Conservation (phyloP, 2,329 filamentous ascomycete genomes). For the Talaromyces sp. region DNA sequence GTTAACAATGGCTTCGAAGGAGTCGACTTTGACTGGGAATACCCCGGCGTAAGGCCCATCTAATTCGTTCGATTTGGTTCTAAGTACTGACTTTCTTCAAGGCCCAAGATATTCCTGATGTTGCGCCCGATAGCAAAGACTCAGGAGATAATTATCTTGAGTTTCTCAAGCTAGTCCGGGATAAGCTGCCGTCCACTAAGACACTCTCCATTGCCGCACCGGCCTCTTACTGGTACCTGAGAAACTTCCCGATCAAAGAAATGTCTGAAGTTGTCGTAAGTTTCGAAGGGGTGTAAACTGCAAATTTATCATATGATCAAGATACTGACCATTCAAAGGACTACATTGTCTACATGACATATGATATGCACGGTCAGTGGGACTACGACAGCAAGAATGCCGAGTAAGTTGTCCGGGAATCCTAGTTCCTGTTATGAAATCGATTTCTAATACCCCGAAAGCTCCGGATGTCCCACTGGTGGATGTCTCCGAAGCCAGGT, state of each 20-base stretch:
- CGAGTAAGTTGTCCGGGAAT: conserved; percentile 25
- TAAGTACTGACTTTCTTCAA: background rate
- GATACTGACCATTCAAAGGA: background rate
- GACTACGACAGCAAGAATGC: background rate
- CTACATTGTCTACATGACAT: conserved; percentile 10
- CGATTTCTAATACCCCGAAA: conserved; percentile 9
- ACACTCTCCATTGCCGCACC: conserved; percentile 19
- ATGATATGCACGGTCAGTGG: conserved; percentile 10
- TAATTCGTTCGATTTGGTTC: too few relatives aligned
- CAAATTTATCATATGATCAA: too few relatives aligned
- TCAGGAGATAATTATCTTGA: conserved; percentile 42
- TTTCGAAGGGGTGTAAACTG: background rate
- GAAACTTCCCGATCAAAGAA: background rate
- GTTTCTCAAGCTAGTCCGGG: conserved; percentile 32
- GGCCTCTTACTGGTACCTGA: conserved; percentile 2
- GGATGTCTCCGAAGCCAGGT: conserved; percentile 5
- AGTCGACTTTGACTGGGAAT: conserved; percentile 2
- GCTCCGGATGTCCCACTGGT: background rate
- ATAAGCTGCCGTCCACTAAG: conserved; percentile 18
- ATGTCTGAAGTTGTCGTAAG: conserved; percentile 8
- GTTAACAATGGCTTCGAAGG: background rate
- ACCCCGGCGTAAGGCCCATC: background rate
- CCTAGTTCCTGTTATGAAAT: conserved; percentile 44
- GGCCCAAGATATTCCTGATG: conserved; percentile 10
- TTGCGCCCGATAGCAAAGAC: conserved; percentile 14